Evolutionary conservation across 257 asterid species (phyloP).

Genomic region (Plectranthus barbatus): DNA sequence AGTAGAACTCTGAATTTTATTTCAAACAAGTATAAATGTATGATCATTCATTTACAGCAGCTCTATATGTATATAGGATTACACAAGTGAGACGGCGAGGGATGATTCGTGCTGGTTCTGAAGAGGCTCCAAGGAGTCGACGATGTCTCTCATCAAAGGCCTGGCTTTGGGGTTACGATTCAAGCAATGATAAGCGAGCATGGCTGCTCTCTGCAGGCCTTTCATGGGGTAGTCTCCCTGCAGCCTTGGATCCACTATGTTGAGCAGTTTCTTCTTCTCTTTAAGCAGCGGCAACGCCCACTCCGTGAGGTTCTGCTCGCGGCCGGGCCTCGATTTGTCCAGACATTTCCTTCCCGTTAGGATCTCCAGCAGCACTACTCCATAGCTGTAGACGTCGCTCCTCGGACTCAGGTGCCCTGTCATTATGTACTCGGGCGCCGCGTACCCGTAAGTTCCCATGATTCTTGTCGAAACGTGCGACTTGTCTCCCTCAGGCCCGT

Average conservation of each 20-base stretch:
- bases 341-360: not conserved
- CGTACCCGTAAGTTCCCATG: not conserved
- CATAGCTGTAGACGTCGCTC: not conserved
- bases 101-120: not conserved
- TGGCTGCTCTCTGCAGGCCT: not conserved
- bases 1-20: too few species aligned
- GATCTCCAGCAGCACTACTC: not conserved
- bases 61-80: too few species aligned
- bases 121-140: not conserved
- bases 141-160: not conserved
- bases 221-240: not conserved
- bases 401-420: not conserved
- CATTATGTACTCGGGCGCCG: too few species aligned
- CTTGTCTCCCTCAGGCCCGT: not conserved
- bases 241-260: not conserved
- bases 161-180: not conserved
- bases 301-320: not conserved
- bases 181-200: not conserved
- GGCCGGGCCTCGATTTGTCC: not conserved
- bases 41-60: too few species aligned
- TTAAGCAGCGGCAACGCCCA: not conserved
- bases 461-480: not conserved
- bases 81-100: too few species aligned
- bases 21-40: too few species aligned
- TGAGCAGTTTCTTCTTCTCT: not conserved